phyloP scores from a whole-genome alignment of 2,329 filamentous ascomycete genomes.

The Leptographium lundbergii region DNA sequence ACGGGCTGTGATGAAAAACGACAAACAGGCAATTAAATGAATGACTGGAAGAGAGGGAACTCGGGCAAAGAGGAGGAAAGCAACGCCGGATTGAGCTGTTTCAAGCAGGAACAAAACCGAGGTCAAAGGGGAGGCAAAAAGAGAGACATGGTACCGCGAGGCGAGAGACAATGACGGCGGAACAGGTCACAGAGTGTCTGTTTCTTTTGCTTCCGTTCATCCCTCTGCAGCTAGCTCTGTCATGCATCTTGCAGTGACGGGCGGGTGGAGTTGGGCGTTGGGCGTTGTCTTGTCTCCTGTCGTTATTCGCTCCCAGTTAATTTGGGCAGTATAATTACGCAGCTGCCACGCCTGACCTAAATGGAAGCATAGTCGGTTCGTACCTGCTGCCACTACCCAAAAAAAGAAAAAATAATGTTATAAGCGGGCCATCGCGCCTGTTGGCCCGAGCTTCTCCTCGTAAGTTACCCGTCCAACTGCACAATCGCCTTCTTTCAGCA shows the following conservation, averaged over 20 bases:
- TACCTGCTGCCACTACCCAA: background rate
- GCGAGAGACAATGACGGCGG: slow-evolving; percentile 6
- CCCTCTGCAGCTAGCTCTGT: background rate
- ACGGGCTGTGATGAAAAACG: background rate
- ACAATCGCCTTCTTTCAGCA: background rate
- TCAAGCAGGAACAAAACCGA: background rate
- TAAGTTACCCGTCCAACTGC: background rate
- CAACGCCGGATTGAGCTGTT: background rate
- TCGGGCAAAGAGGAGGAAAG: background rate
- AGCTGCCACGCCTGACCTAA: slow-evolving; percentile 1
- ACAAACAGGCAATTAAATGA: background rate
- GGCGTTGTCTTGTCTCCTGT: background rate
- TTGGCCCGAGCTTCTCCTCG: background rate
- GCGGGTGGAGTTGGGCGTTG: slow-evolving; percentile 3
- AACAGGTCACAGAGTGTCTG: background rate
- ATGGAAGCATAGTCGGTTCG: background rate
- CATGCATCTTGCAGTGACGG: slow-evolving; percentile 4
- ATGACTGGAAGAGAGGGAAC: background rate
- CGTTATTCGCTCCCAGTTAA: background rate
- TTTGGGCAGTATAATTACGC: slow-evolving; percentile 5
- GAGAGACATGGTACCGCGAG: background rate
- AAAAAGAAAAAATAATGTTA: too few species aligned
- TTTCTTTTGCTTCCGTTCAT: slow-evolving; percentile 4
- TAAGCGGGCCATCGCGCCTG: background rate
- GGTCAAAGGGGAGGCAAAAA: background rate